These are phyloP conservation scores for Saccharomyces hybrid DNA, from an alignment of 1,139 yeast genomes.

Conservation along the genomic window DNA sequence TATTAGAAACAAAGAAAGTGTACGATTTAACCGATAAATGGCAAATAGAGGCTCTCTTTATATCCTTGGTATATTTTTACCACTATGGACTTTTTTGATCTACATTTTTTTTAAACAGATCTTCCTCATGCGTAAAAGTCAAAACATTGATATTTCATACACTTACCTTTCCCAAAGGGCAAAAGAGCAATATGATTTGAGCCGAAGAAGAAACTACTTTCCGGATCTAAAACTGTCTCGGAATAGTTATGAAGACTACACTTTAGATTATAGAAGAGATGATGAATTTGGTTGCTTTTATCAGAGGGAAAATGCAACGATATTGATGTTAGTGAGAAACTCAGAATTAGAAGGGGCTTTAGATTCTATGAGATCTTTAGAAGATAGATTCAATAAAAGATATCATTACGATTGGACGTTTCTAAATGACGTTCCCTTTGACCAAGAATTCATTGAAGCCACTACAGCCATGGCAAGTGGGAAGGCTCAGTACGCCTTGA, in stretches of 20 bases:
- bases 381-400: conserved; percentile 59
- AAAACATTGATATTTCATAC: not conserved
- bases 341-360: conserved; percentile 57
- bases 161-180: not conserved
- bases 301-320: conserved; percentile 49
- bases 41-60: not conserved
- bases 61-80: not conserved
- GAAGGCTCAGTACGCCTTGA: conserved; percentile 60
- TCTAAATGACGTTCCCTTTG: conserved; percentile 73
- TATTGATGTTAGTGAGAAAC: conserved; percentile 66
- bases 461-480: conserved; percentile 76
- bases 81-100: not conserved
- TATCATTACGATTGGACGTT: conserved; percentile 83
- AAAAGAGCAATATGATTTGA: not conserved
- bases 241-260: conserved; percentile 35
- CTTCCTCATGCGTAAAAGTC: not conserved
- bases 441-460: conserved; percentile 51
- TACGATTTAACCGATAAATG: not conserved
- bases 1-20: not conserved
- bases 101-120: not conserved
- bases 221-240: conserved; percentile 36
- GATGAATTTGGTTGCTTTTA: not conserved
- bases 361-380: conserved; percentile 57
- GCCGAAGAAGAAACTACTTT: not conserved
- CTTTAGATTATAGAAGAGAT: not conserved